These are phyloP conservation scores for Yamadazyma sp. DNA, from an alignment of 1,139 yeast genomes.

Conservation along the genomic window DNA sequence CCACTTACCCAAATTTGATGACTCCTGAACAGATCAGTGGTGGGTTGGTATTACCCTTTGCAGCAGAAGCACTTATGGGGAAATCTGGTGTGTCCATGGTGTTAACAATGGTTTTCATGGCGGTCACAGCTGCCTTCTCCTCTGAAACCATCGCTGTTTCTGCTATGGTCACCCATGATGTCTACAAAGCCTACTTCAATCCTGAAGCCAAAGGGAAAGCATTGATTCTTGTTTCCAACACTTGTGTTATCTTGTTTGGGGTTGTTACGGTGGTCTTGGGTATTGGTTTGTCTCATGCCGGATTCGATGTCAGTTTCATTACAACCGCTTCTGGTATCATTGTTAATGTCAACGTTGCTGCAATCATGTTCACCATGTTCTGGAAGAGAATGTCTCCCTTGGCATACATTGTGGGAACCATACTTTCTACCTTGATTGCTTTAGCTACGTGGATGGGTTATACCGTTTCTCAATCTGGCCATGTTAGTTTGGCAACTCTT, in stretches of 20 bases:
- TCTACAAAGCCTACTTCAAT: slow-evolving; percentile 33
- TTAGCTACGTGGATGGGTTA: slow-evolving; percentile 48
- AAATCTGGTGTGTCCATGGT: slow-evolving; percentile 36
- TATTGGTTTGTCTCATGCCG: slow-evolving; percentile 34
- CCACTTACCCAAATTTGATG: slow-evolving; percentile 22
- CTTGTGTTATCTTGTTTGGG: slow-evolving; percentile 26
- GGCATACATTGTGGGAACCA: slow-evolving; percentile 45
- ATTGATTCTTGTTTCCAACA: slow-evolving; percentile 30
- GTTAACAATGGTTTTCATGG: slow-evolving; percentile 35
- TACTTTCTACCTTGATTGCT: slow-evolving; percentile 44
- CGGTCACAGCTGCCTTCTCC: slow-evolving; percentile 42
- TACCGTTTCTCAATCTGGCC: slow-evolving; percentile 25
- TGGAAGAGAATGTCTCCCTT: slow-evolving; percentile 49
- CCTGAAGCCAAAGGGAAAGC: slow-evolving; percentile 35
- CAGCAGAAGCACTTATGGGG: slow-evolving; percentile 30
- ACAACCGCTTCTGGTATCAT: slow-evolving; percentile 29
- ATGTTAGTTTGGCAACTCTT: slow-evolving; percentile 22
- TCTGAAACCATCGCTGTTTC: slow-evolving; percentile 40
- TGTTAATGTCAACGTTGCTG: slow-evolving; percentile 35
- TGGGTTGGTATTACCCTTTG: slow-evolving; percentile 25
- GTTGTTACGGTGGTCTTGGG: slow-evolving; percentile 30
- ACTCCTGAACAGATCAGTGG: slow-evolving; percentile 17
- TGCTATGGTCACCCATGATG: slow-evolving; percentile 36
- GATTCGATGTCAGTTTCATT: slow-evolving; percentile 28
- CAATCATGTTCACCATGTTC: slow-evolving; percentile 30